Evolutionary conservation across 768 basidiomycete genomes (phyloP).

Genomic region (Calocybe indica): DNA sequence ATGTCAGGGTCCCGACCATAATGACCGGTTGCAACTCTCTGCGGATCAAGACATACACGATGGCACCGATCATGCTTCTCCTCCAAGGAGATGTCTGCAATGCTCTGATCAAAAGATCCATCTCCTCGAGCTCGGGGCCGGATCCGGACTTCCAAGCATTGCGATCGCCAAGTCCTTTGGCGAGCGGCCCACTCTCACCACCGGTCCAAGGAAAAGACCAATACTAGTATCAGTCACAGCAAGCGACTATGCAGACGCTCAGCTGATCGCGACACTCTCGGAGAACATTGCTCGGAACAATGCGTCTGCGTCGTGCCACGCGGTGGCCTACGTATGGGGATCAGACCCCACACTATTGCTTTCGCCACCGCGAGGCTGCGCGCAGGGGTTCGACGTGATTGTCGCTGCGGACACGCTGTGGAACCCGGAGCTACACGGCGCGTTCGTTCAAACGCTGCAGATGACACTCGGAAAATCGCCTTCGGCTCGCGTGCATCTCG

Average conservation of each 20-base stretch:
- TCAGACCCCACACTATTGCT: constrained; percentile 32
- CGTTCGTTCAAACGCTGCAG: constrained; percentile 49
- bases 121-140: constrained; percentile 72
- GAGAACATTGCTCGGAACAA: constrained; percentile 52
- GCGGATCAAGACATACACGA: too few relatives aligned
- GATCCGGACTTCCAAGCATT: constrained; percentile 71
- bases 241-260: constrained; percentile 70
- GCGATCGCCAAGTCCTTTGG: constrained; percentile 45
- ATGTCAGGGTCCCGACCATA: constrained; percentile 24
- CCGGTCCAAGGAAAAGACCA: constrained; percentile 3
- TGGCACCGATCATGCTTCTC: background rate
- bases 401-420: constrained; percentile 76
- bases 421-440: constrained; percentile 56
- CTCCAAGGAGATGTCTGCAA: background rate
- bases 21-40: too few relatives aligned
- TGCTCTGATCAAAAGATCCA: constrained; percentile 10
- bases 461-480: constrained; percentile 36
- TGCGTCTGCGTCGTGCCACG: constrained; percentile 41
- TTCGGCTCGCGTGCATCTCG: constrained; percentile 51
- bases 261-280: constrained; percentile 49
- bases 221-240: constrained; percentile 43
- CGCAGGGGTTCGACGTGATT: constrained; percentile 49
- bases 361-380: constrained; percentile 9
- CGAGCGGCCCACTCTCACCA: too few relatives aligned
- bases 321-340: constrained; percentile 63